Evolutionary conservation across 2,329 filamentous ascomycete species (phyloP).

Genomic region (Claviceps sp.): DNA sequence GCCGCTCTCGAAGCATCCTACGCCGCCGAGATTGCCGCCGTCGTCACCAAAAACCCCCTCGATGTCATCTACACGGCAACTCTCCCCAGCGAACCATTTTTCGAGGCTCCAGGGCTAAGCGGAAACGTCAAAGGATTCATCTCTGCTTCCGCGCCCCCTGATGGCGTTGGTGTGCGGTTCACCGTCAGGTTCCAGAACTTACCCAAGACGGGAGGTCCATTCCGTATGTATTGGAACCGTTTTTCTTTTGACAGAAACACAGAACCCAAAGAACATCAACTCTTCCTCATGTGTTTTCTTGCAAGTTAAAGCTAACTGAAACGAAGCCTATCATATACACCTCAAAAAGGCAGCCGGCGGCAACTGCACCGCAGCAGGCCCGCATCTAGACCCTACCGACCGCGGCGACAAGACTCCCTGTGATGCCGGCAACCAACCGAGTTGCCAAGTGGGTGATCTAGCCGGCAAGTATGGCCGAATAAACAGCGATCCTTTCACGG

Average conservation of each 20-base stretch:
- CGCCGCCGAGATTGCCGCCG: constrained; percentile 30
- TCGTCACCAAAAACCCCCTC: constrained; percentile 41
- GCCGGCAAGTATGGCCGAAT: constrained; percentile 60
- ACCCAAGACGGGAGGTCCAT: constrained; percentile 44
- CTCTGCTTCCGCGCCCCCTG: constrained; percentile 29
- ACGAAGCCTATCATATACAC: constrained; percentile 60
- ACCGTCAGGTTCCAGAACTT: constrained; percentile 44
- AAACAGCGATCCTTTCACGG: constrained; percentile 33
- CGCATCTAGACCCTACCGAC: constrained; percentile 57
- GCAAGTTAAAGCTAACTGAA: not conserved
- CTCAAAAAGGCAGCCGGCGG: constrained; percentile 46
- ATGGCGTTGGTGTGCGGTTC: constrained; percentile 43
- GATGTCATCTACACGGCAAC: constrained; percentile 39
- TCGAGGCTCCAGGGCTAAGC: constrained; percentile 31
- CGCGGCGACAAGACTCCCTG: constrained; percentile 52
- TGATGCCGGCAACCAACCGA: constrained; percentile 39
- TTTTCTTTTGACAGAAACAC: not conserved
- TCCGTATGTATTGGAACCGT: constrained; percentile 32
- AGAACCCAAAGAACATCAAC: not conserved
- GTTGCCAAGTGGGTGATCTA: constrained; percentile 66
- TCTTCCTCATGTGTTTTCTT: not conserved
- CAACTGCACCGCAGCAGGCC: constrained; percentile 56
- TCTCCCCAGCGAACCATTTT: constrained; percentile 40
- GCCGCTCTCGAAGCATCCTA: not conserved
- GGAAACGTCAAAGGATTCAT: constrained; percentile 36